A percentile compares a stretch with the other conserved stretches of the same genome.
Evolutionary conservation across 2,329 filamentous ascomycete species (phyloP).

Genomic region (Phialophora tarda): DNA sequence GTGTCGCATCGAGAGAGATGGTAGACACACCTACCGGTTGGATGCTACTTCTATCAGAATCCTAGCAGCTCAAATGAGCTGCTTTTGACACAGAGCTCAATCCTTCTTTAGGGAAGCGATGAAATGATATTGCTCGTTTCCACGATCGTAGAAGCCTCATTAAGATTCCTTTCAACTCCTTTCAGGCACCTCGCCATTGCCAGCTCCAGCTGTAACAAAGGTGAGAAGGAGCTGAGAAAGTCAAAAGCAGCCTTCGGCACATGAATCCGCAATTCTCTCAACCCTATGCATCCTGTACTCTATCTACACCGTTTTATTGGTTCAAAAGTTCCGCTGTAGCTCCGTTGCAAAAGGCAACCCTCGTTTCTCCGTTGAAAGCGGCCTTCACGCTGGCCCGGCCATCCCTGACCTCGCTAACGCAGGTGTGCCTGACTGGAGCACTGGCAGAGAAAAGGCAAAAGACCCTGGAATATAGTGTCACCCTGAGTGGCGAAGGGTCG

Average conservation of each 20-base stretch:
- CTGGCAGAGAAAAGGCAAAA: background rate
- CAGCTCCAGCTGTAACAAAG: background rate
- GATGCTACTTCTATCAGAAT: constrained; percentile 1
- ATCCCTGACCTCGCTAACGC: constrained; percentile 5
- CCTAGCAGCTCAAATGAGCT: constrained; percentile 8
- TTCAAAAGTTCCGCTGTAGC: background rate
- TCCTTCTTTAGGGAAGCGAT: constrained; percentile 15
- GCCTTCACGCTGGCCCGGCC: background rate
- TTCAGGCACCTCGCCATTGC: background rate
- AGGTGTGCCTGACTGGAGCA: background rate
- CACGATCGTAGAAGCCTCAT: constrained; percentile 21
- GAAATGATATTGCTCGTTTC: constrained; percentile 7
- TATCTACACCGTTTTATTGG: background rate
- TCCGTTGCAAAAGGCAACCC: constrained; percentile 2
- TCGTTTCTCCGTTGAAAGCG: background rate
- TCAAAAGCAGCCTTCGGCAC: background rate
- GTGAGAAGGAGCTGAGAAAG: background rate
- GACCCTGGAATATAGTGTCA: background rate
- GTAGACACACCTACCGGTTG: background rate
- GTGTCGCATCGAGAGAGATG: background rate
- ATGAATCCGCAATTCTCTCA: constrained; percentile 1
- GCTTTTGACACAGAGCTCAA: constrained; percentile 5
- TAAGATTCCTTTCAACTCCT: background rate
- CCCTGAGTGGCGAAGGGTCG: background rate
- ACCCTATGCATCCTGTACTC: background rate